These are phyloP conservation scores for Aciculoconidium aculeatum DNA, from an alignment of 805 yeast species.

Conservation along the genomic window DNA sequence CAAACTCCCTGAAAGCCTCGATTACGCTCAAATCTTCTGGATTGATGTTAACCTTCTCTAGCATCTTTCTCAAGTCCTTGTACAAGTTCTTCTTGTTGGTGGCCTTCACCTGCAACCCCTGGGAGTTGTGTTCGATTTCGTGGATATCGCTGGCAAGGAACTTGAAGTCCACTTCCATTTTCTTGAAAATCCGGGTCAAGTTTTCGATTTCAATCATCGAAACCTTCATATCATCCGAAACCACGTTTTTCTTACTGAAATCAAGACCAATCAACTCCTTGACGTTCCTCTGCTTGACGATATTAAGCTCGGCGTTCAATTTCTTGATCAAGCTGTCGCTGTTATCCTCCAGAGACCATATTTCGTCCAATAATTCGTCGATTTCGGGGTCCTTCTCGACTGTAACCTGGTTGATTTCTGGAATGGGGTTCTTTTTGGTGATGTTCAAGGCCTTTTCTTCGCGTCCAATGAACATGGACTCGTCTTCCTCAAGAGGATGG, in stretches of 20 bases:
- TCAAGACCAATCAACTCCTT: conserved; percentile 36
- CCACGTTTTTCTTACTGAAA: conserved; percentile 25
- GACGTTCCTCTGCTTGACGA: conserved; percentile 58
- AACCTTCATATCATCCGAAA: conserved; percentile 26
- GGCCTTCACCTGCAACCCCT: conserved; percentile 78
- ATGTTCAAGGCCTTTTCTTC: conserved; percentile 12
- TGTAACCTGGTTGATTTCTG: conserved; percentile 1
- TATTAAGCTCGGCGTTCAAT: conserved; percentile 53
- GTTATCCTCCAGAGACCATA: conserved; percentile 71
- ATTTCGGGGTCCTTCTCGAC: conserved; percentile 37
- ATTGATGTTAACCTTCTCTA: conserved; percentile 66
- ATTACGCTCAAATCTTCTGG: conserved; percentile 46
- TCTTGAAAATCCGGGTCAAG: conserved; percentile 31
- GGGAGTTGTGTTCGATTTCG: conserved; percentile 66
- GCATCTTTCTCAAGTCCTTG: conserved; percentile 60
- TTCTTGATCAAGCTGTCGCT: conserved; percentile 52
- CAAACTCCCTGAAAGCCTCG: conserved; percentile 42
- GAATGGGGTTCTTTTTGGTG: conserved; percentile 6
- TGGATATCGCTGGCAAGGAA: conserved; percentile 58
- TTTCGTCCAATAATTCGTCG: conserved; percentile 69
- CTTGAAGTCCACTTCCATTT: conserved; percentile 35
- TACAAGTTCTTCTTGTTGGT: conserved; percentile 74
- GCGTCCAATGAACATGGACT: conserved; percentile 8
- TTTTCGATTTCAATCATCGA: conserved; percentile 33
- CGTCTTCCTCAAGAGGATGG: conserved; percentile 11